Evolutionary conservation across 768 basidiomycete genomes (phyloP), one percentile per base, ranked within the genome.

Genomic region (Candolleomyces efflorescens): DNA sequence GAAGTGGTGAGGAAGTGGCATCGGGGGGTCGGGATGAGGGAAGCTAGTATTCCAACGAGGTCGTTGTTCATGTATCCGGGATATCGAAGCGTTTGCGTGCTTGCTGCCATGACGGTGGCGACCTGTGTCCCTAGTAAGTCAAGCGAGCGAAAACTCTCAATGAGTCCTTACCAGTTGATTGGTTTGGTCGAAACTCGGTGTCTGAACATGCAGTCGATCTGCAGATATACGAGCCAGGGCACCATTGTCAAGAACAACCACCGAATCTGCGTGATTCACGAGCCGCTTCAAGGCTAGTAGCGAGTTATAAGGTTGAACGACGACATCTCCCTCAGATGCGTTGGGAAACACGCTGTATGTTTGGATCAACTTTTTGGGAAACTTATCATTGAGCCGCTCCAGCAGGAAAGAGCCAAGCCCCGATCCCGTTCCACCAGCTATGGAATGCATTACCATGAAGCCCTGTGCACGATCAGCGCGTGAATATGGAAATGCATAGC

Each of bases 61-160:
- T 99, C 96, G 65, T 98, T 99, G 78, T 98, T 98, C 95, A 98
- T 98, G 73, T 98, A 98, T 51, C 94, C 92, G 0, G 96, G 96
- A 74, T 97, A 99, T 65, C 96, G 85, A 23, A 99, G 82, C 13
- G 96, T 98, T 66, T 95, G 93, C 0, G 96, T 99, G 61, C 92
- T 95, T 11, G 95, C 96, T 10, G 96, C 90, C 85, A 99, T 98
- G 43, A 98, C 96, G 0, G 97, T 98, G 3, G 97, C 89, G 1
- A 94, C 91, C 95, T 98, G 55, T 11, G 59, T 5, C 2, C 32
- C 32, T n/a, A 32, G 32, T 32, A 11, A 32, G 32, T 32, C 6
- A 32, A 5, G 32, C 11, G 32, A 32, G 32, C 5, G 7, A 11
- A 32, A 32, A 32, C 32, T 5, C 7, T 11, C 32, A 1, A 32